These are phyloP conservation scores for Neohortaea acidophila DNA, from an alignment of 495 filamentous ascomycete genomes.

Conservation along the genomic window DNA sequence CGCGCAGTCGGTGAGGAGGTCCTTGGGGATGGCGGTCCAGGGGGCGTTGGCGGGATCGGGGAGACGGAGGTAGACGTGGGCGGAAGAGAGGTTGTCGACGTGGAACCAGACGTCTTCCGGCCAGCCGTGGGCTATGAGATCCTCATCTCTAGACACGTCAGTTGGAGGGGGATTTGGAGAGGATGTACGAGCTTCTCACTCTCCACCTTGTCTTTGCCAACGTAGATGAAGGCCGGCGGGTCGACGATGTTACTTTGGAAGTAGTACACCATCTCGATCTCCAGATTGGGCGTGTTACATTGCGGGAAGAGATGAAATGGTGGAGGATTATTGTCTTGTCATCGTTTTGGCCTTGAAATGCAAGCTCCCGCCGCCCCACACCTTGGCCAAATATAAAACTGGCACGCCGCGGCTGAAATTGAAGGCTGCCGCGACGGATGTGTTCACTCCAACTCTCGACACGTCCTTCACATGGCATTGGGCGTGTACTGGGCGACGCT, in stretches of 20 bases:
- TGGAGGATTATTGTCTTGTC: no score
- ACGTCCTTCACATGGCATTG: constrained; percentile 26
- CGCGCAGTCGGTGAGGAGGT: constrained; percentile 69
- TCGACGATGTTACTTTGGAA: constrained; percentile 72
- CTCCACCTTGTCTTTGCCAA: constrained; percentile 98
- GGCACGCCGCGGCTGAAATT: no score
- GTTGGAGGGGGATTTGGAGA: background rate
- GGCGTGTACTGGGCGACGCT: constrained; percentile 26
- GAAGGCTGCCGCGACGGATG: no score
- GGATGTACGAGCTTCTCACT: constrained; percentile 40
- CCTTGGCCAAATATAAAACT: no score
- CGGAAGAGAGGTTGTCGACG: constrained; percentile 91
- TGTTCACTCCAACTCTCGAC: no score
- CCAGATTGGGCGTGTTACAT: no score
- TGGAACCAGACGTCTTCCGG: constrained; percentile 99
- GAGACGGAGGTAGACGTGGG: constrained; percentile 86
- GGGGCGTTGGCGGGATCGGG: constrained; percentile 59
- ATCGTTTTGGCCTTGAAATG: no score
- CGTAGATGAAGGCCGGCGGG: constrained; percentile 73
- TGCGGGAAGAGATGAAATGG: no score
- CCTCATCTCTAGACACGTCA: constrained; percentile 56
- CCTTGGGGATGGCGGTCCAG: constrained; percentile 68
- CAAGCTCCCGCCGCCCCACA: no score
- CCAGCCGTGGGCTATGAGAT: constrained; percentile 81
- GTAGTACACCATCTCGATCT: constrained; percentile 69